These are phyloP conservation scores for Moelleriella libera DNA, from an alignment of 2,329 filamentous ascomycete species.

Conservation along the genomic window DNA sequence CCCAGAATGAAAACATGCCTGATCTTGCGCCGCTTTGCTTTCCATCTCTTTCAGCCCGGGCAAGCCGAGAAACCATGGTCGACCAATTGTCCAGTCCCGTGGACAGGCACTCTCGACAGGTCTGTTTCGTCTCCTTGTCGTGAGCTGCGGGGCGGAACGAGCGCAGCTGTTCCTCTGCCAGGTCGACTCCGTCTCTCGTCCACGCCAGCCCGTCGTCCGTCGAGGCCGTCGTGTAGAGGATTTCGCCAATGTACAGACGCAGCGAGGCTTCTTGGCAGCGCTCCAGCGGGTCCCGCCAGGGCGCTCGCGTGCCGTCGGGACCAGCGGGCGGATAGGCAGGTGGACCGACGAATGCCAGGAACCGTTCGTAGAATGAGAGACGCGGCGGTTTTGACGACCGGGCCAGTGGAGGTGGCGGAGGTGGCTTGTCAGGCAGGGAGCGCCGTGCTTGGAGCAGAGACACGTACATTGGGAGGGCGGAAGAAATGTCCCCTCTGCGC, in stretches of 20 bases:
- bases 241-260: conserved; percentile 86
- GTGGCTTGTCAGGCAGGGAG: conserved; percentile 29
- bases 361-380: conserved; percentile 7
- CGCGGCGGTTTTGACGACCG: background rate
- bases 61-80: conserved; percentile 59
- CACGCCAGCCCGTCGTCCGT: conserved; percentile 66
- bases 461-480: conserved; percentile 71
- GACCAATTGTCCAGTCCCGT: conserved; percentile 72
- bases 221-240: conserved; percentile 55
- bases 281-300: conserved; percentile 48
- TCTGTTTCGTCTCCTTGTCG: conserved; percentile 24
- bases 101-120: conserved; percentile 64
- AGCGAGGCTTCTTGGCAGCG: conserved; percentile 75
- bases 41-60: conserved; percentile 30
- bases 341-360: conserved; percentile 18
- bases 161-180: conserved; percentile 56
- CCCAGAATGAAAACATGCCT: conserved; percentile 22
- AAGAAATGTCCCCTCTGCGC: conserved; percentile 46
- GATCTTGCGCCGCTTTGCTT: conserved; percentile 18
- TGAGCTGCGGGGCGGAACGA: conserved; percentile 16
- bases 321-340: conserved; percentile 59
- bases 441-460: conserved; percentile 71
- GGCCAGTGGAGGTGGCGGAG: background rate
- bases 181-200: conserved; percentile 77
- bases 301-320: conserved; percentile 52